A percentile compares a stretch with the other conserved stretches of the same genome.
phyloP scores from a whole-genome alignment of 202 grass and related monocot species.

The Hordeum pubiflorum region DNA sequence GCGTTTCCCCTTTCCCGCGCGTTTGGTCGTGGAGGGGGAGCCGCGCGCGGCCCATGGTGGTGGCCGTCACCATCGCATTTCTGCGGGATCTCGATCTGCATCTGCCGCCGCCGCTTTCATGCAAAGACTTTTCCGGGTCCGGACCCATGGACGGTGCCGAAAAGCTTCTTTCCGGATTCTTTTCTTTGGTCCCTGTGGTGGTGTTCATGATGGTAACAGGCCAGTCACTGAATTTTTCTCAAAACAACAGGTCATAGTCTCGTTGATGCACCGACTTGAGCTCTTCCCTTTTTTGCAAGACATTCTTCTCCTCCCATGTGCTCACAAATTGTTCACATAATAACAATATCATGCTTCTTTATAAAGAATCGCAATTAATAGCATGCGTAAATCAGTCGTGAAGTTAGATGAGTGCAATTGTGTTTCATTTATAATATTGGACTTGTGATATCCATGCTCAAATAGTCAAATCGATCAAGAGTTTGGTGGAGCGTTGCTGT shows the following conservation, averaged over 20 bases:
- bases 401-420: neutral
- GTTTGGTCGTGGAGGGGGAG: neutral
- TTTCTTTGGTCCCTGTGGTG: neutral
- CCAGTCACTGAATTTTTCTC: neutral
- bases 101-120: neutral
- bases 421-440: neutral
- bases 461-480: neutral
- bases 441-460: neutral
- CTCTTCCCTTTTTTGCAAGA: neutral
- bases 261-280: neutral
- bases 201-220: constrained; percentile 28
- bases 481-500: neutral
- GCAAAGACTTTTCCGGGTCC: neutral
- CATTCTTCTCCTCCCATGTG: neutral
- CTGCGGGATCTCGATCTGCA: neutral
- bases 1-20: constrained; percentile 17
- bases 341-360: neutral
- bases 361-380: too few relatives aligned
- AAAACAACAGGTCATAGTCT: too few relatives aligned
- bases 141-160: constrained; percentile 35
- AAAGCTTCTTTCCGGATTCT: constrained; percentile 19
- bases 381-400: neutral
- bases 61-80: neutral
- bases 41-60: neutral
- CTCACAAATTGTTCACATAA: neutral